A percentile compares a stretch with the other conserved stretches of the same genome.
Conservation (phyloP, 2,329 filamentous ascomycete genomes). For the Claviceps spartinae region DNA sequence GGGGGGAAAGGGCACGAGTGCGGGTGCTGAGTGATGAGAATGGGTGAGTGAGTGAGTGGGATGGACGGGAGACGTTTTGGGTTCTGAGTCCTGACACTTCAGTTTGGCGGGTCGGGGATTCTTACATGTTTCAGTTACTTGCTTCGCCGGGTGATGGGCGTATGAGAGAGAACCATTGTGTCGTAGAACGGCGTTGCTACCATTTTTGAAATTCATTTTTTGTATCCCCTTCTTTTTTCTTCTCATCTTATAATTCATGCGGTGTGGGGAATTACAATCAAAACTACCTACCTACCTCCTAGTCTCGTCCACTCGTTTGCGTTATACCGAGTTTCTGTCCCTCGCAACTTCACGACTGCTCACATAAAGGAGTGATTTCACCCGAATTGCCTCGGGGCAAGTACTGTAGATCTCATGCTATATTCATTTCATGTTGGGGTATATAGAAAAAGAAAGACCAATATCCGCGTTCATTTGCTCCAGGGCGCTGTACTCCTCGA, state of each 20-base stretch:
- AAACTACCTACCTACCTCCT: no score
- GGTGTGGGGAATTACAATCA: no score
- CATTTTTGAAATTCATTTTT: neutral
- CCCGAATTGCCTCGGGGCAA: no score
- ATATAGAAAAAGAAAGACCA: neutral
- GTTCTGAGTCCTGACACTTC: no score
- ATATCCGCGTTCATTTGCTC: neutral
- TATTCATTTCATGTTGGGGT: constrained; percentile 1
- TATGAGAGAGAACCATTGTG: neutral
- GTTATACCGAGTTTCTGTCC: no score
- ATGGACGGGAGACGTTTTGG: neutral
- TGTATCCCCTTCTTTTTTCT: neutral
- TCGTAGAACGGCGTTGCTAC: neutral
- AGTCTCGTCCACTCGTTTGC: no score
- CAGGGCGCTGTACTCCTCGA: neutral
- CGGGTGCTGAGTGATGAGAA: neutral
- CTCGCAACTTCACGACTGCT: no score
- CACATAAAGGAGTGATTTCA: no score
- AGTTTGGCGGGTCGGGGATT: no score
- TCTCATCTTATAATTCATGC: neutral
- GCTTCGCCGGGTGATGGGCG: no score
- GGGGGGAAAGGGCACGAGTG: constrained; percentile 20
- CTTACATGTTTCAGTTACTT: no score
- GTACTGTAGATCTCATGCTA: neutral
- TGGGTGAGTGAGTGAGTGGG: neutral